Evolutionary conservation across 495 filamentous ascomycete genomes (phyloP).

Genomic region (Parachaetomium inaequale): DNA sequence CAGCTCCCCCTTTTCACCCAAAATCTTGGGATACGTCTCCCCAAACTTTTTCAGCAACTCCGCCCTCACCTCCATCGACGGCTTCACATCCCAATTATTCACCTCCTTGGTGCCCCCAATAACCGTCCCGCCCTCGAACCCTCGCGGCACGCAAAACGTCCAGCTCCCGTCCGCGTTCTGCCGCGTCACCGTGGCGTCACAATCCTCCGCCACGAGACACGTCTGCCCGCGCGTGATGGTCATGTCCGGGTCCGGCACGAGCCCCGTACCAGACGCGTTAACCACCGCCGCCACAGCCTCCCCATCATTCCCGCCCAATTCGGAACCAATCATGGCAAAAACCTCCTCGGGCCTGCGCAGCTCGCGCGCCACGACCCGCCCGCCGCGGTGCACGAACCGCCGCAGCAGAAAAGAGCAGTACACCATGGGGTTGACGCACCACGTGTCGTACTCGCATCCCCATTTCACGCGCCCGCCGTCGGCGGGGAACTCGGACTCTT

Average conservation of each 20-base stretch:
- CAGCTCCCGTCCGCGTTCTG: constrained; percentile 57
- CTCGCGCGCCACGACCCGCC: constrained; percentile 40
- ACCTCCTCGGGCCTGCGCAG: constrained; percentile 48
- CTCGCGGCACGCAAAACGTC: constrained; percentile 59
- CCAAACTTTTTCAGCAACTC: constrained; percentile 42
- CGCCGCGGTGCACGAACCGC: constrained; percentile 50
- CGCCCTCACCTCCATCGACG: constrained; percentile 45
- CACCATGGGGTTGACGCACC: constrained; percentile 59
- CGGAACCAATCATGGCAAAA: constrained; percentile 27
- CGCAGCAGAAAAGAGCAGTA: constrained; percentile 57
- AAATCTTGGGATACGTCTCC: constrained; percentile 38
- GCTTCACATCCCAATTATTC: constrained; percentile 51
- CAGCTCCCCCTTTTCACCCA: constrained; percentile 30
- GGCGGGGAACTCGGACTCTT: constrained; percentile 39
- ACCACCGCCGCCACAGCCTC: constrained; percentile 45
- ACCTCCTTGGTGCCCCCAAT: constrained; percentile 63
- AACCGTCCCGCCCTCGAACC: constrained; percentile 56
- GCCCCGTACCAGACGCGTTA: constrained; percentile 57
- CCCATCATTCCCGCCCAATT: background rate
- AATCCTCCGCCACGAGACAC: constrained; percentile 42
- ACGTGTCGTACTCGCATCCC: constrained; percentile 57
- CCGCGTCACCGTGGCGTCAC: constrained; percentile 52
- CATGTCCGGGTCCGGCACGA: constrained; percentile 52
- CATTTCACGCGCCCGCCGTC: constrained; percentile 40
- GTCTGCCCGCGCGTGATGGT: constrained; percentile 56